Evolutionary conservation across 1,139 yeast genomes (phyloP).

Genomic region (Taiozyma sp.): DNA sequence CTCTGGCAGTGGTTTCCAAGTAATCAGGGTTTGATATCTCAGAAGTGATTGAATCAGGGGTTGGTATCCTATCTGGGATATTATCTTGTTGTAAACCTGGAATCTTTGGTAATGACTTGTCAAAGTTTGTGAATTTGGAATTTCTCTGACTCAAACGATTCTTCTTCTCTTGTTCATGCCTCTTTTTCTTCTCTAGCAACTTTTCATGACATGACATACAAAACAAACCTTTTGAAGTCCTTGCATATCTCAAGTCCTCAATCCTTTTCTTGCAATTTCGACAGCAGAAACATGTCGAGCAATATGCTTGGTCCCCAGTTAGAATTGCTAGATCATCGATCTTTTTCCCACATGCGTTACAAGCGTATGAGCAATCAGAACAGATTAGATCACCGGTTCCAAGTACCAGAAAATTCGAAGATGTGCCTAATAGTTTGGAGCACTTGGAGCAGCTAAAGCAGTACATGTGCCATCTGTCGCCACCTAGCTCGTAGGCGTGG

Average conservation of each 20-base stretch:
- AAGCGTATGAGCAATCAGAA: slow-evolving; percentile 83
- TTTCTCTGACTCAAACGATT: slow-evolving; percentile 5
- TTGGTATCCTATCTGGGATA: slow-evolving; percentile 6
- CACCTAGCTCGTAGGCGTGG: slow-evolving; percentile 81
- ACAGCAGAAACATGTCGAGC: slow-evolving; percentile 87
- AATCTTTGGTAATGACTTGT: slow-evolving; percentile 26
- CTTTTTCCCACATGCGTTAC: slow-evolving; percentile 82
- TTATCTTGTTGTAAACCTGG: slow-evolving; percentile 16
- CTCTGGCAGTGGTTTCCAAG: slow-evolving; percentile 6
- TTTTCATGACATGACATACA: slow-evolving; percentile 93
- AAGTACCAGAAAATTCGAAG: slow-evolving; percentile 81
- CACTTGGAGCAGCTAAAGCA: slow-evolving; percentile 92
- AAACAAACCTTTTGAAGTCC: slow-evolving; percentile 89
- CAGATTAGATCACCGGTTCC: slow-evolving; percentile 93
- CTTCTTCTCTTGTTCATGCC: slow-evolving; percentile 21
- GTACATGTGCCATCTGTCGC: slow-evolving; percentile 91
- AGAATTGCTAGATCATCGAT: slow-evolving; percentile 91
- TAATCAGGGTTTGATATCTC: slow-evolving; percentile 13
- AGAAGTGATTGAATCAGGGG: slow-evolving; percentile 11
- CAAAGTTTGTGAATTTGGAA: slow-evolving; percentile 8
- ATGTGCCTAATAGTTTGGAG: slow-evolving; percentile 69
- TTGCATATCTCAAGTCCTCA: slow-evolving; percentile 86
- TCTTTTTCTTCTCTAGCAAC: slow-evolving; percentile 45
- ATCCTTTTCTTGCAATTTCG: slow-evolving; percentile 84
- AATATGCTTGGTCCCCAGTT: slow-evolving; percentile 93